These are phyloP conservation scores for Ganoderma leucocontextum DNA, from an alignment of 1,284 basidiomycete species.

Conservation along the genomic window DNA sequence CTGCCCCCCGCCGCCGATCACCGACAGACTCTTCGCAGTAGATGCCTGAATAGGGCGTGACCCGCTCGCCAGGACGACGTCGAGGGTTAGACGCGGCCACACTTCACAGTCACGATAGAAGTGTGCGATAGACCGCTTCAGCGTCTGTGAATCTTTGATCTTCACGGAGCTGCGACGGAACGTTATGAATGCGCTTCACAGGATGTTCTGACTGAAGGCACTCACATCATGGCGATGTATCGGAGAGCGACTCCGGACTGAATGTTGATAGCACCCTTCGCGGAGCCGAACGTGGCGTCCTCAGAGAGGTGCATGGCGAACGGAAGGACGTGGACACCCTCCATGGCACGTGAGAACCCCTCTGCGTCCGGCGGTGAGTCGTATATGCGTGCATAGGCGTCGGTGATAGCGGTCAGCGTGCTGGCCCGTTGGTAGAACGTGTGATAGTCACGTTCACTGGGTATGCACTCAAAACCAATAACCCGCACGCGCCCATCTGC, in stretches of 20 bases:
- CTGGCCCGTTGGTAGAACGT: constrained; percentile 88
- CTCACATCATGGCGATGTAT: constrained; percentile 87
- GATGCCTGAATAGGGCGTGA: constrained; percentile 69
- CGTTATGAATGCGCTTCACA: constrained; percentile 9
- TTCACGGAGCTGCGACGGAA: constrained; percentile 69
- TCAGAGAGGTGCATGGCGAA: constrained; percentile 83
- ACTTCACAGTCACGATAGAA: constrained; percentile 90
- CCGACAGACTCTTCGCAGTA: constrained; percentile 65
- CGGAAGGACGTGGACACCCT: constrained; percentile 79
- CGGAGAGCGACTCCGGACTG: constrained; percentile 72
- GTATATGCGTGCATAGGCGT: constrained; percentile 56
- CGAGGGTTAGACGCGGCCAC: constrained; percentile 82
- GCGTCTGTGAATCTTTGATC: constrained; percentile 73
- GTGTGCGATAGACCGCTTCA: constrained; percentile 84
- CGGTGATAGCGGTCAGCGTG: constrained; percentile 63
- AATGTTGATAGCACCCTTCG: constrained; percentile 75
- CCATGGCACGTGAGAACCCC: constrained; percentile 72
- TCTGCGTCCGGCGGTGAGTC: constrained; percentile 68
- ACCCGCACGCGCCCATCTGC: constrained; percentile 86
- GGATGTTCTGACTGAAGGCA: constrained; percentile 28
- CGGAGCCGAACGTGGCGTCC: constrained; percentile 61
- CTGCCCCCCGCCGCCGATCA: constrained; percentile 68
- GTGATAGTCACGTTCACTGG: constrained; percentile 69
- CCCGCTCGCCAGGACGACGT: constrained; percentile 68
- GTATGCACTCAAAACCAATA: constrained; percentile 87